Base-by-base conservation (phyloP, 495 filamentous ascomycete species). In the Penicillium ucsense region DNA sequence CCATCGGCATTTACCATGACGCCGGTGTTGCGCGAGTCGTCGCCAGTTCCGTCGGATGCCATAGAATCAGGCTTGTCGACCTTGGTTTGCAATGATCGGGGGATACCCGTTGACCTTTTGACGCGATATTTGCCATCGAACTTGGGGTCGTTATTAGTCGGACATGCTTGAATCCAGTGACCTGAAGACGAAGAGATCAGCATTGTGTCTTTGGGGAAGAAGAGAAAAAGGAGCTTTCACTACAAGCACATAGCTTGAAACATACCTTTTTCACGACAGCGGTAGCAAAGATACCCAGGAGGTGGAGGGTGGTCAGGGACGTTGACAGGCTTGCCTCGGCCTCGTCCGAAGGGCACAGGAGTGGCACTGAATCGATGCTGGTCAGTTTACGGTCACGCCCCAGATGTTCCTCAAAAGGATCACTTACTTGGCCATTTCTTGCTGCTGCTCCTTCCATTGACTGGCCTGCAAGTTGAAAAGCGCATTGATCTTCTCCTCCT, bases 1-100 rank as follows among this genome's bases (percentile, higher is more conserved):
- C 94, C 92, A 64, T 95, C 89, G 38, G 90, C 86, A 71, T 96
- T 94, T 43, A 97, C 85, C 94, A 95, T 96, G 52, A 97, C 81
- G 47, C 86, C 86, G 40, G 89, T 88, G 46, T 85, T 82, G 59
- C 88, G 88, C 35, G 79, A 68, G 48, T 89, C 83, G 56, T 88
- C 86, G 47, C 78, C 79, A 4, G 81, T 78, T 35, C 81, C 86
- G 66, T 87, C 86, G 51, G 84, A 75, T 32, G 78, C 75, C 45
- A 89, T 67, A 5, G 82, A 79, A 27, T 83, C 80, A 5, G 89
- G 84, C 65, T 95, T 97, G 52, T 95, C 91, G 32, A 99, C 82
- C 28, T 86, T 92, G 64, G 89, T 92, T 45, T 97, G 76, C 57
- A 96, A 89, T 4, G 89, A 94, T 50, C 85, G 80, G 20, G 92